phyloP scores from a whole-genome alignment of 768 basidiomycete genomes.

The Amyloporia xantha region DNA sequence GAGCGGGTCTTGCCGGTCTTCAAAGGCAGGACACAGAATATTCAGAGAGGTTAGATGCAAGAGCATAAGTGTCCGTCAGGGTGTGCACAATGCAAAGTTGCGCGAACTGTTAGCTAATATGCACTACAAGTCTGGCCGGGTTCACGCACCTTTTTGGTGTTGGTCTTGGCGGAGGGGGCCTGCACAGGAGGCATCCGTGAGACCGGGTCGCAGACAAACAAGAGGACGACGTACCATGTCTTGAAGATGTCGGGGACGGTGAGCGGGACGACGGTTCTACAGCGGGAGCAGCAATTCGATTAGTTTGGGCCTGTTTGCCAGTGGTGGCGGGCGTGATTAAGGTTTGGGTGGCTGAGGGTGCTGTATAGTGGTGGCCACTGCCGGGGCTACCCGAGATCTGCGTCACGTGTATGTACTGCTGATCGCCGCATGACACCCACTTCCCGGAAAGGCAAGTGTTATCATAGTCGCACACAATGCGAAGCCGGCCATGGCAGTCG shows the following conservation, averaged over 20 bases:
- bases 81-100: neutral
- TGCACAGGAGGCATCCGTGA: conserved; percentile 8
- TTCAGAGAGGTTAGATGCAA: conserved; percentile 4
- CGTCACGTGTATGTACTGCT: no score
- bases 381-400: neutral
- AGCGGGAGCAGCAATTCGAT: conserved; percentile 10
- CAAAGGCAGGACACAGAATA: conserved; percentile 33
- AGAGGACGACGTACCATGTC: conserved; percentile 49
- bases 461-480: no score
- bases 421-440: no score
- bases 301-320: conserved; percentile 32
- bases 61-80: no score
- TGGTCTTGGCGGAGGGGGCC: conserved; percentile 43
- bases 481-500: no score
- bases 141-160: conserved; percentile 48
- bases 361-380: conserved; percentile 32
- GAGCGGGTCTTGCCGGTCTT: conserved; percentile 88
- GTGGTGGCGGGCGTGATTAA: conserved; percentile 36
- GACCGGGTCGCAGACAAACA: conserved; percentile 2
- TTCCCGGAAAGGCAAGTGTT: conserved; percentile 9
- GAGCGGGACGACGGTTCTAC: conserved; percentile 37
- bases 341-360: conserved; percentile 51
- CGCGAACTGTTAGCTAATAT: no score
- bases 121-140: no score
- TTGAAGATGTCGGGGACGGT: conserved; percentile 58